Percentiles rank a stretch among this genome's conserved stretches.
Conservation (phyloP, 768 basidiomycete species). For the Mycena metata region DNA sequence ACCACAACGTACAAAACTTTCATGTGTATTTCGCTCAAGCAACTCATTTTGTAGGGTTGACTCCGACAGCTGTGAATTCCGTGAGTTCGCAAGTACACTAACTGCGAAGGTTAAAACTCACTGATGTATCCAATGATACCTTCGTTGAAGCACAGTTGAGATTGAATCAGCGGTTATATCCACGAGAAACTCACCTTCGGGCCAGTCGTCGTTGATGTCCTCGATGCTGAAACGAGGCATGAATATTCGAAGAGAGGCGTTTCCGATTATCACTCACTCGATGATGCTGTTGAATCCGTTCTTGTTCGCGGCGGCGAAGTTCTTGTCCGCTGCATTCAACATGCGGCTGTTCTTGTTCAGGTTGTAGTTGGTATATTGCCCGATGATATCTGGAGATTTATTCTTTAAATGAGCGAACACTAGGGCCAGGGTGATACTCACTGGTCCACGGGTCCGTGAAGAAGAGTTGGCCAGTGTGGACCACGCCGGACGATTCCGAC, state of each 20-base stretch:
- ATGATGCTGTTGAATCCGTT: constrained; percentile 47
- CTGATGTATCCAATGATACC: constrained; percentile 31
- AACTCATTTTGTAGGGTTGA: constrained; percentile 23
- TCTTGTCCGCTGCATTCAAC: constrained; percentile 48
- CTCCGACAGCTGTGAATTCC: constrained; percentile 14
- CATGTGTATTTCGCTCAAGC: neutral
- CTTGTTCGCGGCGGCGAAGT: constrained; percentile 43
- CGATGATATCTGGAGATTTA: constrained; percentile 39
- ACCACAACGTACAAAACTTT: no score
- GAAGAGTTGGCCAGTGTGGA: constrained; percentile 56
- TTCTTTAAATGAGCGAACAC: neutral
- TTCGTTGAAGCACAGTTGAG: constrained; percentile 1
- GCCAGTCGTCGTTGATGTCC: constrained; percentile 48
- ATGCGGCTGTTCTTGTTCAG: constrained; percentile 46
- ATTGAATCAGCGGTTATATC: neutral
- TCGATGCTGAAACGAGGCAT: constrained; percentile 24
- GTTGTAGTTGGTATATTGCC: constrained; percentile 46
- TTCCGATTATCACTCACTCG: constrained; percentile 14
- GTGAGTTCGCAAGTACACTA: neutral
- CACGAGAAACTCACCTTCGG: constrained; percentile 36
- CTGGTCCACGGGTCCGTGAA: constrained; percentile 53
- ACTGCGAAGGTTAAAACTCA: neutral
- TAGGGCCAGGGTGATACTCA: neutral
- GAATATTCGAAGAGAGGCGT: neutral
- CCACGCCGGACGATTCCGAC: constrained; percentile 41